These are phyloP conservation scores for Pseudevernia furfuracea DNA, from an alignment of 495 filamentous ascomycete genomes.

Conservation along the genomic window DNA sequence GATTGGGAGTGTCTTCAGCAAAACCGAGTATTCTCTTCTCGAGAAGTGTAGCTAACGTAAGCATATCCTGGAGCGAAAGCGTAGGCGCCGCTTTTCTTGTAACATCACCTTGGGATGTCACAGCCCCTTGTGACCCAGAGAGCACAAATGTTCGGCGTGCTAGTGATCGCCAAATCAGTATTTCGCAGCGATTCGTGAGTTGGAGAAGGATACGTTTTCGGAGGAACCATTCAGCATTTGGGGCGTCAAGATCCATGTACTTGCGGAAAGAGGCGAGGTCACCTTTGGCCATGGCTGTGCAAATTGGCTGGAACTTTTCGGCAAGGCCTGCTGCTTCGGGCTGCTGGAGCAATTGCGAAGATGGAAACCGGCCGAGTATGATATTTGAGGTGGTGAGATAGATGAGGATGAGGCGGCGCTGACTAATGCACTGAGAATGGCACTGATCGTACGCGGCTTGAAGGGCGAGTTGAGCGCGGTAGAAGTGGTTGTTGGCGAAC, in stretches of 20 bases:
- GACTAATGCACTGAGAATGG: slow-evolving; percentile 55
- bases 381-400: slow-evolving; percentile 80
- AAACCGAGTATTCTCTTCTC: slow-evolving; percentile 26
- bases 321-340: slow-evolving; percentile 66
- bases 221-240: slow-evolving; percentile 60
- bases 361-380: slow-evolving; percentile 79
- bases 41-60: slow-evolving; percentile 37
- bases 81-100: slow-evolving; percentile 45
- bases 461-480: slow-evolving; percentile 61
- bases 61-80: slow-evolving; percentile 47
- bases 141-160: slow-evolving; percentile 68
- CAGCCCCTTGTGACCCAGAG: slow-evolving; percentile 46
- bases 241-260: slow-evolving; percentile 48
- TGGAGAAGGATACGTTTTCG: slow-evolving; percentile 66
- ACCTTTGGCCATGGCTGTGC: slow-evolving; percentile 63
- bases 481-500: slow-evolving; percentile 74
- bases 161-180: slow-evolving; percentile 78
- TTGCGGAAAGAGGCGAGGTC: slow-evolving; percentile 69
- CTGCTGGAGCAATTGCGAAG: slow-evolving; percentile 51
- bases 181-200: slow-evolving; percentile 63
- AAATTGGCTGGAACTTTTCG: slow-evolving; percentile 66
- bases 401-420: slow-evolving; percentile 71
- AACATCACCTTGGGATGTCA: slow-evolving; percentile 35
- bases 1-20: background rate
- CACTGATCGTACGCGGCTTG: slow-evolving; percentile 75